Conservation (phyloP, 768 basidiomycete species). For the Boletus bicolor region DNA sequence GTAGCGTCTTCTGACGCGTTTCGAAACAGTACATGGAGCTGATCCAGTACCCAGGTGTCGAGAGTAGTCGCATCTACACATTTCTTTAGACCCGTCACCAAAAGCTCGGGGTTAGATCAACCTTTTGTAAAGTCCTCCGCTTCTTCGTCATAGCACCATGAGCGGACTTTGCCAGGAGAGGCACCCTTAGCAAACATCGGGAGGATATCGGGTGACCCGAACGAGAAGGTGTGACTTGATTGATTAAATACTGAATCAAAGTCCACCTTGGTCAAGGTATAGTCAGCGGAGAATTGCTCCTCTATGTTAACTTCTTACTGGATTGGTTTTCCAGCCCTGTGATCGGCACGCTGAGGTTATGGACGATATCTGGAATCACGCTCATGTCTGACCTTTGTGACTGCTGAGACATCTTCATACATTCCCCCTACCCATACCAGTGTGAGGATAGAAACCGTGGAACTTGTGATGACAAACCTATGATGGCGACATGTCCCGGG, state of each 20-base stretch:
- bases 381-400: conserved; percentile 60
- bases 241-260: conserved; percentile 90
- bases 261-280: conserved; percentile 43
- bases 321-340: conserved; percentile 85
- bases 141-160: conserved; percentile 74
- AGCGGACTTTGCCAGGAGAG: conserved; percentile 60
- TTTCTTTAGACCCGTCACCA: not conserved
- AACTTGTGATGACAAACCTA: conserved; percentile 44
- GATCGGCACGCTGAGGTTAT: conserved; percentile 1
- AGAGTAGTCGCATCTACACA: conserved; percentile 66
- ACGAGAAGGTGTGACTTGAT: conserved; percentile 72
- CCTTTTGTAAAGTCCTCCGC: conserved; percentile 89
- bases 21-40: conserved; percentile 55
- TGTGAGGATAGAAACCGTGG: conserved; percentile 1
- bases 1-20: conserved; percentile 56
- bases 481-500: conserved; percentile 86
- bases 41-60: conserved; percentile 77
- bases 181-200: conserved; percentile 86
- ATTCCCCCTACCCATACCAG: conserved; percentile 60
- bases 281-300: not conserved
- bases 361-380: not conserved
- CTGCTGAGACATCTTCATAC: conserved; percentile 89
- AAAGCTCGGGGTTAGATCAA: conserved; percentile 14
- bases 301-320: conserved; percentile 39
- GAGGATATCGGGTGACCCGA: conserved; percentile 85